Evolutionary conservation across 768 basidiomycete species (phyloP), one percentile per base, ranked within the genome.

Genomic region (Rhizopogon vesiculosus): DNA sequence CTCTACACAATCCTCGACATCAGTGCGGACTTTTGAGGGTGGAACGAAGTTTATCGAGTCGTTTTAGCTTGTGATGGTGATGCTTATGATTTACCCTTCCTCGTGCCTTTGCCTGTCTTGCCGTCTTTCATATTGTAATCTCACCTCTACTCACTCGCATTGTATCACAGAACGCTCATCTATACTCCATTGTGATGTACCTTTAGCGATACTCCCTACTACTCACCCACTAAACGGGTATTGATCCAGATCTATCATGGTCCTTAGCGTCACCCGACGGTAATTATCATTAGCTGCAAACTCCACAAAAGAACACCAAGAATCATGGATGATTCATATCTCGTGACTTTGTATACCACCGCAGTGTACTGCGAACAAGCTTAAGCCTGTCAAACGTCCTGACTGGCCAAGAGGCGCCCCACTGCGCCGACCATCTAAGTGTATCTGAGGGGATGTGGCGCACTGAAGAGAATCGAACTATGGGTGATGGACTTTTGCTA

Each of bases 41-140:
- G 80, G 79, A 13, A 76, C 78, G 16, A 81, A 76, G 63, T 81
- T 81, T 55, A 65, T 80, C 28, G 80, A 81, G 60, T 69, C 59
- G 29, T 51, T 77, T 46, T 76, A 66, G 68, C 33, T 35, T 22
- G 31, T 38, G 7, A 16, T 49, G 22, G 35, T 38, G 9, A 5
- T 42, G 9, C 3, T 42, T 5, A 10, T 38, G 9, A 22, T 38
- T 49, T 25, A 3, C 48, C 19, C 22, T 38, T 38, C 8, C 35
- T 16, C 35, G 16, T 49, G 8, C 38, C 5, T 13, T 33, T 38
- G 10, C 35, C 13, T 12, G 10, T 38, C 12, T 38, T 25, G 9
- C 22, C 15, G 3, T 38, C 15, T 35, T 16, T 49, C 13, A 16
- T 16, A 8, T 49, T 49, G 22, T 49, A 8, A 8, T 49, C 35